Conservation (phyloP, 2,329 filamentous ascomycete species). For the Alternaria brassicicola region DNA sequence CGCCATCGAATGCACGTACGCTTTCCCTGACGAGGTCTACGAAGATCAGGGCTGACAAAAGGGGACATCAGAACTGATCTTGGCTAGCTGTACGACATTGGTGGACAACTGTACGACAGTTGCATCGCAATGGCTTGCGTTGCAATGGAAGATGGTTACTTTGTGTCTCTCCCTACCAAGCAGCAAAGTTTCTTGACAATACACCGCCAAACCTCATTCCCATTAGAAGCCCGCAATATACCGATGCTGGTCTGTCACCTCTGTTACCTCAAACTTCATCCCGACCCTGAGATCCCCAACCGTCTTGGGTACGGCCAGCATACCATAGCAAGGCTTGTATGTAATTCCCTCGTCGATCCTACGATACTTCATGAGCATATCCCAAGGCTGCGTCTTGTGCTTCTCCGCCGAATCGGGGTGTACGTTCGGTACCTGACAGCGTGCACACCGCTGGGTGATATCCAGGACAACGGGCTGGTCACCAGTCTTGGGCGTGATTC, state of each 20-base stretch:
- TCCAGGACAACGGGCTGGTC: conserved; percentile 56
- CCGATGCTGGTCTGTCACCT: conserved; percentile 63
- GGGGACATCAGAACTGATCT: not conserved
- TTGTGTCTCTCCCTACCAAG: not conserved
- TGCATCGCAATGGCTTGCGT: not conserved
- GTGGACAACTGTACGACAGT: not conserved
- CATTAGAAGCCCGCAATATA: conserved; percentile 54
- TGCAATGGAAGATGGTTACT: not conserved
- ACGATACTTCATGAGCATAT: conserved; percentile 65
- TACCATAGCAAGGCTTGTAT: conserved; percentile 71
- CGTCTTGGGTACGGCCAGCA: conserved; percentile 66
- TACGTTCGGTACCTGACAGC: conserved; percentile 70
- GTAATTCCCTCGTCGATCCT: conserved; percentile 65
- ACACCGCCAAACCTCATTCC: not conserved
- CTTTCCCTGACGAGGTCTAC: not conserved
- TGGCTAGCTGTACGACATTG: not conserved
- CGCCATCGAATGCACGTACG: not conserved
- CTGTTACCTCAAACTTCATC: conserved; percentile 63
- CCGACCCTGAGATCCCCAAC: conserved; percentile 64
- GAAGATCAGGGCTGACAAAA: not conserved
- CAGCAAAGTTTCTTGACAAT: not conserved
- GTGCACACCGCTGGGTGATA: conserved; percentile 63
- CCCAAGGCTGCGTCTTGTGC: conserved; percentile 66
- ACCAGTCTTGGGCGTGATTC: conserved; percentile 43
- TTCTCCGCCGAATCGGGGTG: conserved; percentile 66